Evolutionary conservation across 495 filamentous ascomycete genomes (phyloP), one percentile per base, ranked within the genome.

Genomic region (Trichoderma reesei): DNA sequence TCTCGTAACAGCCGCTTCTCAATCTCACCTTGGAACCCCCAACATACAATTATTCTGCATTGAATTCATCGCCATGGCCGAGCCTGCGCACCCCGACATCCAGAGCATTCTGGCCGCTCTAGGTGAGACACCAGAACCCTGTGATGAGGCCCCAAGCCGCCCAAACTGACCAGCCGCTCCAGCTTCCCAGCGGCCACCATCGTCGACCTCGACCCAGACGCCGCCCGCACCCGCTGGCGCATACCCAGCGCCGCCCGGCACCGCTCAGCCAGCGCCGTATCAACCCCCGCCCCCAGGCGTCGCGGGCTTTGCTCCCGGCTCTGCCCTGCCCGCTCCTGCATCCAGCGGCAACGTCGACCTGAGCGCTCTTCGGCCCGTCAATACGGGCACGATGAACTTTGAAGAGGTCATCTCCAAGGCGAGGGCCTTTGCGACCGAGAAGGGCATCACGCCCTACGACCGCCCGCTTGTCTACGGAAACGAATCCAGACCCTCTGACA

Each of bases 361-460:
- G 41, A 90, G 85, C 72, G 79, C 82, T 10, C 89, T 92, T 69
- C 88, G 86, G 68, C 89, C 89, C 11, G 80, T 84, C 41, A 87
- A 80, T 66, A 87, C 87, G 2, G 90, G 90, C 56, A 86, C 85
- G 11, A 85, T 92, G 31, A 89, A 83, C 64, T 77, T 92, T 44
- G 79, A 82, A 39, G 89, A 91, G 70, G 88, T 90, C 8, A 82
- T 92, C 64, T 86, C 87, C 4, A 86, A 86, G 67, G 89, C 87
- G 4, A 86, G 85, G 66, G 85, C 84, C 11, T 85, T 85, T 71
- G 88, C 90, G 26, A 82, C 85, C 33, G 85, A 92, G 68, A 85
- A 86, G 69, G 88, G 89, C 54, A 72, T 90, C 18, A 75, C 75
- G 4, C 74, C 79, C 16, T 82, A 81, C 69, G 81, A 83, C 20